A percentile compares a stretch with the other conserved stretches of the same genome.
These are phyloP conservation scores for Phytophthora citrophthora DNA, from an alignment of 352 stramenopile species.

Conservation along the genomic window DNA sequence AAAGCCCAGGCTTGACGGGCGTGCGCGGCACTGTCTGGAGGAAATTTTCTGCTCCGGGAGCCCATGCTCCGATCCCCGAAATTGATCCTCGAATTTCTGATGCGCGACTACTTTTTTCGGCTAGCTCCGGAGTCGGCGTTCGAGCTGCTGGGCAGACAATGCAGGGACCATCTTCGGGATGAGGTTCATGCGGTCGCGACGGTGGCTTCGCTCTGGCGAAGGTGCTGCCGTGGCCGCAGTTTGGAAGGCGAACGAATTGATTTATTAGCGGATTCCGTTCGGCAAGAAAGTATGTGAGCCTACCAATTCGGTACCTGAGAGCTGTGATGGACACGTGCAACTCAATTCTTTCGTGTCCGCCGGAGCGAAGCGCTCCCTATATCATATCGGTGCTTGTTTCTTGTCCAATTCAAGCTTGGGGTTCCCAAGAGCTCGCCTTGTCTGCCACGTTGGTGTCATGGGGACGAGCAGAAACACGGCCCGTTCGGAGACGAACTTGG, in stretches of 20 bases:
- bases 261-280: constrained; percentile 19
- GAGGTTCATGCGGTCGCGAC: constrained; percentile 13
- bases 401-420: constrained; percentile 22
- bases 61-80: constrained; percentile 18
- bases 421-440: constrained; percentile 14
- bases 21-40: constrained; percentile 16
- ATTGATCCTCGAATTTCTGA: constrained; percentile 15
- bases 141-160: constrained; percentile 13
- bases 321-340: neutral
- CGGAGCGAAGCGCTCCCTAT: constrained; percentile 18
- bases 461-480: constrained; percentile 19
- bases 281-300: neutral
- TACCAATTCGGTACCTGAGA: neutral
- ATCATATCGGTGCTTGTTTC: constrained; percentile 37
- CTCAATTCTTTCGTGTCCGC: constrained; percentile 34
- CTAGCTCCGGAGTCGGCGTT: constrained; percentile 1
- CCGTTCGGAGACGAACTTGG: neutral
- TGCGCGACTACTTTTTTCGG: constrained; percentile 25
- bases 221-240: constrained; percentile 1
- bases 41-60: constrained; percentile 15
- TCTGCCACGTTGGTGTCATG: constrained; percentile 28
- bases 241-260: neutral
- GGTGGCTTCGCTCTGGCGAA: constrained; percentile 12
- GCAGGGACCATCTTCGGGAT: constrained; percentile 12
- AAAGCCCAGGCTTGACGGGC: constrained; percentile 5